Evolutionary conservation across 805 yeast species (phyloP), one percentile per base, ranked within the genome.

Genomic region (Ogataea zsoltii): DNA sequence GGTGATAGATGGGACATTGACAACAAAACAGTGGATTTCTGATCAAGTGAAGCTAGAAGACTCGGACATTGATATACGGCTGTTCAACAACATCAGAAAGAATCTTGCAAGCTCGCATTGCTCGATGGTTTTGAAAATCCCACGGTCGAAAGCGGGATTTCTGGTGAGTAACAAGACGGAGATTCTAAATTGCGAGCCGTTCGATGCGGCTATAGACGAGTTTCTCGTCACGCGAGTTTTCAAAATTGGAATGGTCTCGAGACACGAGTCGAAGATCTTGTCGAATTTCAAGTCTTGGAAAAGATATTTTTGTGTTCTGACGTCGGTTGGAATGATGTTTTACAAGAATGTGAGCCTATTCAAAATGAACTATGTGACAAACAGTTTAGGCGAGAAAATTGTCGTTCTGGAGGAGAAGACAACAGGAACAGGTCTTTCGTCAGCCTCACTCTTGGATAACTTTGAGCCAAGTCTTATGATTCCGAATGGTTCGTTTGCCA

Each of bases 261-360:
- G 64, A 33, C 72, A 75, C 46, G 80, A 75, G 50, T 54, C 65
- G 1, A 63, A 62, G 41, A 53, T 54, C 25, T 41, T 60, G 17
- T 46, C 63, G 2, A 58, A 53, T 30, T 39, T 53, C 14, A 58
- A 58, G 35, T 45, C 60, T 2, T 76, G 80, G 82, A 74, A 64
- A 45, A 68, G 65, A 29, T 71, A 71, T 44, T 72, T 63, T 53
- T 78, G 74, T 18, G 58, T 78, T n/a, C 56, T 79, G 38, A 79
- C 83, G 0, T 63, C 76, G 0, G 68, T 74, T 48, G 83, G 83
- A 1, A 51, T 78, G 16, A 62, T 76, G 12, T 60, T 78, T 25
- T 78, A 71, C 57, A 75, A 72, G 33, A 67, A 65, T 37, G 51
- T 68, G 36, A 65, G 67, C 19, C 65, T 59, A 18, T 62, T 72